These are phyloP conservation scores for Neurospora sublineolata DNA, from an alignment of 495 filamentous ascomycete species.

Conservation along the genomic window DNA sequence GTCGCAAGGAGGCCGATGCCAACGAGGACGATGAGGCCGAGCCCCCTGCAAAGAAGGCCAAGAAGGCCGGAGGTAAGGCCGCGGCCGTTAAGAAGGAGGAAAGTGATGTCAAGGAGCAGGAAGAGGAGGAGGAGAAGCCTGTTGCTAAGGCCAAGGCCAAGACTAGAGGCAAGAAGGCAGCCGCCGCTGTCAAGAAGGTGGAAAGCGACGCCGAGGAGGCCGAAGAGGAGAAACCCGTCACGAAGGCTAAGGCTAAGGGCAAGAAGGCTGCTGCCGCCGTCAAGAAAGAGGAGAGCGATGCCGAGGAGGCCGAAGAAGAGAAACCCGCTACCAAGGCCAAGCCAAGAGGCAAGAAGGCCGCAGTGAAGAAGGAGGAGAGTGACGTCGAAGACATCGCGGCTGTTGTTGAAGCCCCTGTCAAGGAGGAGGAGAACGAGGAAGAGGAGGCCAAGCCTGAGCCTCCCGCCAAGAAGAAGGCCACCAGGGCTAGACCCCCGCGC, in stretches of 20 bases:
- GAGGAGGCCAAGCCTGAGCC: slow-evolving; percentile 21
- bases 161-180: slow-evolving; percentile 10
- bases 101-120: neutral
- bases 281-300: slow-evolving; percentile 5
- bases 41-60: slow-evolving; percentile 14
- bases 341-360: slow-evolving; percentile 20
- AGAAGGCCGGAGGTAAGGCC: slow-evolving; percentile 10
- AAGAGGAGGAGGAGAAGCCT: neutral
- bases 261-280: slow-evolving; percentile 8
- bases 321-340: slow-evolving; percentile 23
- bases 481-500: slow-evolving; percentile 4
- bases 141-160: slow-evolving; percentile 4
- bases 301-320: slow-evolving; percentile 19
- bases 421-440: slow-evolving; percentile 7
- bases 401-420: neutral
- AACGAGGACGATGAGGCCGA: slow-evolving; percentile 20
- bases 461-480: slow-evolving; percentile 17
- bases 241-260: slow-evolving; percentile 5
- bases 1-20: slow-evolving; percentile 22
- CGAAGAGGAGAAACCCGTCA: slow-evolving; percentile 17
- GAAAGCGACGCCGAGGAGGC: slow-evolving; percentile 10
- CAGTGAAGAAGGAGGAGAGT: slow-evolving; percentile 16
- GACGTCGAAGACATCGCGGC: slow-evolving; percentile 20
- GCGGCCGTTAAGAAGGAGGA: slow-evolving; percentile 10
- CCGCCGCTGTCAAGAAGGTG: neutral